phyloP scores from a whole-genome alignment of 2,329 filamentous ascomycete genomes.

The Aureobasidium vineae region DNA sequence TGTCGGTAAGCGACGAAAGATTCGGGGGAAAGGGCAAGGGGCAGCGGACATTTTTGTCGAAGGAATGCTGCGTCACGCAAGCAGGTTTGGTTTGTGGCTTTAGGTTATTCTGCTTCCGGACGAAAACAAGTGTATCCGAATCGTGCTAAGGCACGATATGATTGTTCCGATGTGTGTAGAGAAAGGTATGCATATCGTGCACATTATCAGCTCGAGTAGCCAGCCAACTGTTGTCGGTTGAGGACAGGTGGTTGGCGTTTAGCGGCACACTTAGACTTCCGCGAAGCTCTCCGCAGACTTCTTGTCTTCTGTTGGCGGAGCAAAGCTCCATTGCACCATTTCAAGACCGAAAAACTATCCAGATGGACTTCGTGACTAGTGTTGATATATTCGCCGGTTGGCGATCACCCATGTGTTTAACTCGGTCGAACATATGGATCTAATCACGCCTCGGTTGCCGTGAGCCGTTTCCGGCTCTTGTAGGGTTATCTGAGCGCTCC shows the following conservation, averaged over 20 bases:
- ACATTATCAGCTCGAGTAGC: neutral
- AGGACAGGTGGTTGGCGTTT: neutral
- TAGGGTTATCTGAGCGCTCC: neutral
- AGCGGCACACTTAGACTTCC: slow-evolving; percentile 7
- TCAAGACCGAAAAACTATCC: slow-evolving; percentile 3
- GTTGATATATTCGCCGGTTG: neutral
- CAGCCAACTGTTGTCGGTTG: neutral
- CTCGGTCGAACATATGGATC: neutral
- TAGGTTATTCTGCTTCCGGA: neutral
- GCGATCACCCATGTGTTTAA: neutral
- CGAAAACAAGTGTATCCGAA: neutral
- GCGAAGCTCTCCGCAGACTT: slow-evolving; percentile 11
- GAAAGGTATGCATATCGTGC: slow-evolving; percentile 4
- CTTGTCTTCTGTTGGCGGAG: neutral
- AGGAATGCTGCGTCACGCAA: slow-evolving; percentile 20
- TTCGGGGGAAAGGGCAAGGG: neutral
- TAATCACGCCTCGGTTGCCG: slow-evolving; percentile 2
- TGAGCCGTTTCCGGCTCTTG: slow-evolving; percentile 17
- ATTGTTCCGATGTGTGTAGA: neutral
- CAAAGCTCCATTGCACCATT: neutral
- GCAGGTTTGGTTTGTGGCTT: slow-evolving; percentile 11
- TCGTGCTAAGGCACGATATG: neutral
- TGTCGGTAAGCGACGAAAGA: neutral
- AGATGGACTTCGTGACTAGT: neutral
- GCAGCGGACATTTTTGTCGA: slow-evolving; percentile 1